Evolutionary conservation across 2,329 filamentous ascomycete genomes (phyloP), one percentile per base, ranked within the genome.

Genomic region (Didymella lethalis): DNA sequence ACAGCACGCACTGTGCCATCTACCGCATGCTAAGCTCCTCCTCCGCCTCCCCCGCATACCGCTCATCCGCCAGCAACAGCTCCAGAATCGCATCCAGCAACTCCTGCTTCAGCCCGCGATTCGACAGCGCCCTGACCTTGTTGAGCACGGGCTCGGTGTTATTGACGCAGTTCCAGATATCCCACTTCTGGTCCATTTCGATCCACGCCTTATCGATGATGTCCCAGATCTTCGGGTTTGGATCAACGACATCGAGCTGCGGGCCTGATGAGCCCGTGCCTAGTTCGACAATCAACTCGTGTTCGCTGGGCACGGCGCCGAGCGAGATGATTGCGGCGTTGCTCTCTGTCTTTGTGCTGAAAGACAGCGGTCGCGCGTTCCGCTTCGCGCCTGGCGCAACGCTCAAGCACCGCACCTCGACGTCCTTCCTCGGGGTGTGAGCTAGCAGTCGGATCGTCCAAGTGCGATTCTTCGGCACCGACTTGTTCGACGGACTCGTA

Each of bases 371-470:
- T 48, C 73, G 75, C 3, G 71, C 71, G 23, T 60, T 53, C 36
- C 61, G 64, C 54, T 74, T 72, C 36, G 72, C 71, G 3, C 56
- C 48, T 0, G 68, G 62, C 0, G 62, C 58, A 3, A 63, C 74
- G 20, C 64, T 64, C 7, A 73, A 55, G 61, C 71, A 74, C 28
- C 67, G 65, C 12, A 76, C 69, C 8, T 70, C 64, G 0, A 54
- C 34, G 3, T 51, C 16, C 11, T 57, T 31, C 1, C 36, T 16
- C 0, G 65, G 63, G 0, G 72, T 75, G 56, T 75, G 61, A 0
- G 74, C 68, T 6, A 78, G 61, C 11, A 78, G 67, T 4, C 70
- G 61, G 44, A 78, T 63, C 12, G 65, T 74, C 73, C 73, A 77
- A 5, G 67, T 64, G 0, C 75, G 60, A 6, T 57, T 53, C 45